phyloP scores from a whole-genome alignment of 257 asterid species.

The Nicotiana noctiflora region DNA sequence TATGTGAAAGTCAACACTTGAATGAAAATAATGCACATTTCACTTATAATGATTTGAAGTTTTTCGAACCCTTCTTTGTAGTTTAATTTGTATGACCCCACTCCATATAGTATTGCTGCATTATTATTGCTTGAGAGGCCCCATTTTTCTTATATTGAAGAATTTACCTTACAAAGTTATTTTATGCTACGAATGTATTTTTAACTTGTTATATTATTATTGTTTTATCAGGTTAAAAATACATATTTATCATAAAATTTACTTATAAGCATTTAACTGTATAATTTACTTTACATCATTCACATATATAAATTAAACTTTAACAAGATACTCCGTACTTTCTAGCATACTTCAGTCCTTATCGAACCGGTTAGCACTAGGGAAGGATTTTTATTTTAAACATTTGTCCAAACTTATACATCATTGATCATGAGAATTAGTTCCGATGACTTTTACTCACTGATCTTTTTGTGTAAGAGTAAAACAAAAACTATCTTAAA shows the following conservation, averaged over 20 bases:
- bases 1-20: conserved; percentile 15
- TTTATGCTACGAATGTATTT: too few species aligned
- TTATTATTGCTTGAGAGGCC: conserved; percentile 3
- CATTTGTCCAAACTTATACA: neutral
- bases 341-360: neutral
- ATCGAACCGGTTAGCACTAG: neutral
- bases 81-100: neutral
- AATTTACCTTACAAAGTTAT: too few species aligned
- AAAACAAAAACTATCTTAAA: neutral
- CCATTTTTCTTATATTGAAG: neutral
- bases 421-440: neutral
- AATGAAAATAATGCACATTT: conserved; percentile 10
- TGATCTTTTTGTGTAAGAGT: neutral
- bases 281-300: too few species aligned
- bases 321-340: neutral
- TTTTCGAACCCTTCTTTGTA: conserved; percentile 4
- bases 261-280: too few species aligned
- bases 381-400: neutral
- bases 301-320: too few species aligned
- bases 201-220: too few species aligned
- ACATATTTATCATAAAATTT: too few species aligned
- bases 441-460: neutral
- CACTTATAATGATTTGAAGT: conserved; percentile 12
- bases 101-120: neutral
- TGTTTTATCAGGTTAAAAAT: too few species aligned